Base-by-base conservation (phyloP, 768 basidiomycete genomes). In the Termitomyces sp. region DNA sequence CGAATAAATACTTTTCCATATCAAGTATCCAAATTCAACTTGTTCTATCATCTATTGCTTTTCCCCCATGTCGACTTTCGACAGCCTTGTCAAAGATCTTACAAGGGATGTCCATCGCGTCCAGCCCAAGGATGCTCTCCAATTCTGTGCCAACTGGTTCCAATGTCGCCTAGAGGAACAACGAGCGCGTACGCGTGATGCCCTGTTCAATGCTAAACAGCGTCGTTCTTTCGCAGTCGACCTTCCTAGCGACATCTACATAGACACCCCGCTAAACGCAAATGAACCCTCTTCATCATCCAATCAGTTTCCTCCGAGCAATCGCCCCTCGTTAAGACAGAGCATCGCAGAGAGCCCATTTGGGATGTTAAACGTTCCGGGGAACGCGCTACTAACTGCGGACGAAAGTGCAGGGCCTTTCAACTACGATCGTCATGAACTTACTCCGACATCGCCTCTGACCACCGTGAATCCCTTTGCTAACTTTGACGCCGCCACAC, bases 141-240 rank as follows among this genome's bases (percentile, higher is more conserved):
- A 98, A 72, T 94, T 89, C 72, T 92, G 89, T 66, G 86, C 95
- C 48, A 93, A 87, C 66, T 98, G 94, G 94, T 98, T 98, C 73
- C 90, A 94, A 69, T 80, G 82, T 60, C 84, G 91, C 55, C 78
- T 95, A 51, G 89, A 93, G 62, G 90, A 93, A 67, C 93, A 95
- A 67, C 81, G 93, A 56, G 79, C 83, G 45, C 82, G 87, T 61
- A 84, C 82, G 24, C 80, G 92, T 62, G 85, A 90, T 74, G 70
- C 80, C 35, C 79, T 88, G 28, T 70, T 81, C 2, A 81, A 78
- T 48, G 71, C 82, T 3, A 81, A 79, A 51, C 81, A 81, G 50
- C 71, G 78, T 41, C 71, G 74, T 55, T 78, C 84, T 9, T 70
- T 79, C 24, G 74, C 77, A 33, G 71, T 77, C 41, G 79, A 81